Percentiles rank a stretch among this genome's conserved stretches.
These are phyloP conservation scores for Trichosanthes cucumerina DNA, from an alignment of 306 rosid species.

Conservation along the genomic window DNA sequence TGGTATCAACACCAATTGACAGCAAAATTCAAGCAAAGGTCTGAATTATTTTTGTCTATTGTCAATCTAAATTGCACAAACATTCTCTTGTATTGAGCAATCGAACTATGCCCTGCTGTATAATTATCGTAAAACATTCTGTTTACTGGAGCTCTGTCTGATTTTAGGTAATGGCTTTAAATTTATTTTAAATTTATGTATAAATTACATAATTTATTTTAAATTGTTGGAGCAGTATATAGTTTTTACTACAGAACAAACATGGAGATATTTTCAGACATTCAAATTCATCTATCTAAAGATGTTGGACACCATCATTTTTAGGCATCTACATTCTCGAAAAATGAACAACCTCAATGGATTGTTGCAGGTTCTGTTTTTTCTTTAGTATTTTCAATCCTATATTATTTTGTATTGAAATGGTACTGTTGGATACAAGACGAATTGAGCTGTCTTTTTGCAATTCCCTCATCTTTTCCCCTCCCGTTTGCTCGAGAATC, in stretches of 20 bases:
- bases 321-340: too few species aligned
- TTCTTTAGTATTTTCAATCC: not conserved
- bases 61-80: not conserved
- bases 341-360: too few species aligned
- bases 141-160: not conserved
- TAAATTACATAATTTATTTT: too few species aligned
- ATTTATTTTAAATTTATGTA: too few species aligned
- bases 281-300: too few species aligned
- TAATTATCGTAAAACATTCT: not conserved
- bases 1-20: not conserved
- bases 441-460: not conserved
- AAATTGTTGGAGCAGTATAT: too few species aligned
- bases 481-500: not conserved
- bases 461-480: not conserved
- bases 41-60: constrained; percentile 14
- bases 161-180: not conserved
- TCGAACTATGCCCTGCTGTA: not conserved
- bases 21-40: constrained; percentile 10
- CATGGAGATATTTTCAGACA: too few species aligned
- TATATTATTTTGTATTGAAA: not conserved
- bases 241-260: too few species aligned
- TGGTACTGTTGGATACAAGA: not conserved
- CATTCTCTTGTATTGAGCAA: not conserved
- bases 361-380: too few species aligned
- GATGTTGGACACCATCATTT: too few species aligned